Evolutionary conservation across 352 stramenopile species (phyloP).

Genomic region (Pythium diclinum): DNA sequence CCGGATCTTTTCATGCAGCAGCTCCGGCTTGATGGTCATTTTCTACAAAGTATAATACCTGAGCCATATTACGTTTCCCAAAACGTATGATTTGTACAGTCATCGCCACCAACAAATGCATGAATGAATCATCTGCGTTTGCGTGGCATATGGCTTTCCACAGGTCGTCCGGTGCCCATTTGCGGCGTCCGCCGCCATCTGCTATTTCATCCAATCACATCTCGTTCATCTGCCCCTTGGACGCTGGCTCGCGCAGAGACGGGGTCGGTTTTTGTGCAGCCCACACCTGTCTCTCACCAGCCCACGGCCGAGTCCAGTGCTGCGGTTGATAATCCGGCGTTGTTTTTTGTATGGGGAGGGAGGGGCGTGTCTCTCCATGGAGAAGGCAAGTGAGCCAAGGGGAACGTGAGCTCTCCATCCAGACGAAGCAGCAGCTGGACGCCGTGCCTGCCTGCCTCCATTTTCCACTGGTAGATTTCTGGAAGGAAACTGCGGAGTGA

Average conservation of each 20-base stretch:
- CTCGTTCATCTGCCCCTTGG: background rate
- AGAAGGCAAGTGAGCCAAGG: background rate
- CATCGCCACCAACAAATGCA: background rate
- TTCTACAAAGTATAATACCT: conserved; percentile 14
- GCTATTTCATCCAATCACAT: background rate
- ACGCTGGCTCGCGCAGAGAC: conserved; percentile 1
- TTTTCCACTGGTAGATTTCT: background rate
- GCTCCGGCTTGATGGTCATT: conserved; percentile 23
- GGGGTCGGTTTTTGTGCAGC: background rate
- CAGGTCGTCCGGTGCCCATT: conserved; percentile 1
- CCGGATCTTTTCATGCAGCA: conserved; percentile 21
- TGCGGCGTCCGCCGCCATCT: background rate
- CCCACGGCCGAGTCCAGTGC: background rate
- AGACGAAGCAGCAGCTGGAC: background rate
- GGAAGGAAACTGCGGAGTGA: too few relatives aligned
- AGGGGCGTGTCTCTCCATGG: conserved; percentile 1
- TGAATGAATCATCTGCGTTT: background rate
- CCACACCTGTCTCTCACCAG: background rate
- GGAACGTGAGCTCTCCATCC: background rate
- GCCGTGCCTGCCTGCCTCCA: too few relatives aligned
- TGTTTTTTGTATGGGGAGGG: background rate
- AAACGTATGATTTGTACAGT: background rate
- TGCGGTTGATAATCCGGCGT: background rate
- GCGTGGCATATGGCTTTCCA: conserved; percentile 1
- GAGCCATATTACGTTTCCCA: background rate